These are phyloP conservation scores for Colletotrichum neosansevieriae DNA, from an alignment of 2,329 filamentous ascomycete species.

Conservation along the genomic window DNA sequence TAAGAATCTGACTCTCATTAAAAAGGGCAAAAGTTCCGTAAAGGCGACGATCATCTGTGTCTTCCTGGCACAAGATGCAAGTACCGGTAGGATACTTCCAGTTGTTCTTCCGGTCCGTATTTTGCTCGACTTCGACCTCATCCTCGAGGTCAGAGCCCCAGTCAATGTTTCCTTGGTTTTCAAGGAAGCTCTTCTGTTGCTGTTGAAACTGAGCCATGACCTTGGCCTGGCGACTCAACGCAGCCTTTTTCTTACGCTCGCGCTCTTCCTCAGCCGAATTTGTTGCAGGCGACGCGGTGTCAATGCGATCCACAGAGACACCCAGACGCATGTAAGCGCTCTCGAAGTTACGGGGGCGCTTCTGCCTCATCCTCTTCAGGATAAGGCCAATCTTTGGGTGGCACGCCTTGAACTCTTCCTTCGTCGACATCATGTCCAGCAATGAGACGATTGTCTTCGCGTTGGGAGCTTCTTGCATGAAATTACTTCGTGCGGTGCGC, in stretches of 20 bases:
- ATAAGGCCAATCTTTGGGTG: constrained; percentile 88
- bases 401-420: constrained; percentile 83
- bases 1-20: constrained; percentile 85
- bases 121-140: constrained; percentile 75
- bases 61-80: constrained; percentile 96
- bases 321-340: constrained; percentile 73
- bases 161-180: constrained; percentile 87
- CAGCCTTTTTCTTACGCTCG: constrained; percentile 90
- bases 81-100: constrained; percentile 95
- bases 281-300: constrained; percentile 83
- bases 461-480: constrained; percentile 66
- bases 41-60: constrained; percentile 87
- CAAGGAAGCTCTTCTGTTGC: constrained; percentile 94
- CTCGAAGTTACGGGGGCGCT: constrained; percentile 79
- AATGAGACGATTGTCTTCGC: constrained; percentile 74
- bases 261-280: constrained; percentile 77
- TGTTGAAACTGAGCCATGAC: constrained; percentile 99
- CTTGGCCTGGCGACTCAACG: constrained; percentile 87
- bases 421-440: constrained; percentile 71
- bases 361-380: constrained; percentile 86
- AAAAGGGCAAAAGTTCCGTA: constrained; percentile 96
- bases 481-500: constrained; percentile 71
- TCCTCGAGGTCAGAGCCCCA: constrained; percentile 87
- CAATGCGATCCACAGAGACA: constrained; percentile 81
- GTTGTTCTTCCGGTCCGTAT: constrained; percentile 76